Evolutionary conservation across 345 rosid genomes (phyloP), one percentile per base, ranked within the genome.

Genomic region (Cardamine resedifolia): DNA sequence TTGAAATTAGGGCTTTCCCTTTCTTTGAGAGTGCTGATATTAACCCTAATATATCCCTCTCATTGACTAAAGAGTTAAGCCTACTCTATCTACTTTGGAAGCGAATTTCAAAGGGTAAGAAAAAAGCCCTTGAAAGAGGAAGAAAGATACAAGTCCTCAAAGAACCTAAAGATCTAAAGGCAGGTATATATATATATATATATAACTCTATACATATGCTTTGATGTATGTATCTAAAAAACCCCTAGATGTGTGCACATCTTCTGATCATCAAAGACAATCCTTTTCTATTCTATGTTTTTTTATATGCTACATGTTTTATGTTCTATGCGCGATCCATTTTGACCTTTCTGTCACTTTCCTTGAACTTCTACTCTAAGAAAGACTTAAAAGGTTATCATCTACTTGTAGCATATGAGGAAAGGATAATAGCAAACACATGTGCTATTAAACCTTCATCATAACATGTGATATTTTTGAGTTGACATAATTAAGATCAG

Each of bases 11-110:
- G 80, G 80, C 58, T 77, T 31, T 66, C 44, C 47, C 23, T 31
- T 76, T 65, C 65, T 56, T 56, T 36, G 60, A 18, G 66, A 57
- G 53, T 53, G 55, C 66, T 70, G 49, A 56, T 47, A 38, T n/a
- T 36, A 34, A 50, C 76, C 80, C 80, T 76, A 57, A 70, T 64
- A 20, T 45, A 70, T 63, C 44, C 20, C 49, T 55, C 66, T 64
- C 76, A 38, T 70, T 77, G 76, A 70, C 80, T 70, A 56, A 76
- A 70, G 80, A 49, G 45, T 64, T 56, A 47, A 76, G 66, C 71
- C 76, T 70, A 76, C 75, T 70, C 67, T 76, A 64, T 64, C 71
- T 64, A 70, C 75, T 76, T 76, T 64, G 62, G 70, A 76, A 70
- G 72, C 48, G 45, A 49, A 48, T 26, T 64, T 56, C 71, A 65